Evolutionary conservation across 352 stramenopile genomes (phyloP).

Genomic region (Phytophthora megakarya): DNA sequence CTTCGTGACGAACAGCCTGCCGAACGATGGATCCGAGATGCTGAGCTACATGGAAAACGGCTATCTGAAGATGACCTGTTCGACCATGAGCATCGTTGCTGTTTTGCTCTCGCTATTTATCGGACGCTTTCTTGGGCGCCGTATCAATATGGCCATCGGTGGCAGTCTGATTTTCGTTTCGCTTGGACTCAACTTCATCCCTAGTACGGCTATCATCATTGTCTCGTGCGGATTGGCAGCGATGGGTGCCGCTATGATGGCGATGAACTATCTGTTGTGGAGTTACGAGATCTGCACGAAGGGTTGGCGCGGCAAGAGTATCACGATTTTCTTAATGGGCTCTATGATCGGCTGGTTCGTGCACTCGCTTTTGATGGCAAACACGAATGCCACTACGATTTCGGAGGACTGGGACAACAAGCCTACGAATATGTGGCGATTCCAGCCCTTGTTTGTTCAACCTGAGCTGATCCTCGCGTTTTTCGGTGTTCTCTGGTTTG

Average conservation of each 20-base stretch:
- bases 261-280: conserved; percentile 81
- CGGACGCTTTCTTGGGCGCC: conserved; percentile 63
- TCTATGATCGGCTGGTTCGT: conserved; percentile 72
- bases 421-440: conserved; percentile 62
- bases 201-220: conserved; percentile 58
- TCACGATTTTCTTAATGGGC: conserved; percentile 82
- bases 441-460: conserved; percentile 65
- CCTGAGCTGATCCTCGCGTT: conserved; percentile 66
- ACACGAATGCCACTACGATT: conserved; percentile 52
- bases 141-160: conserved; percentile 64
- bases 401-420: conserved; percentile 41
- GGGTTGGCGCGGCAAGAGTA: conserved; percentile 85
- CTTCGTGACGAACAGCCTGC: conserved; percentile 53
- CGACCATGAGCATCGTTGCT: conserved; percentile 53
- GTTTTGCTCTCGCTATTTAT: conserved; percentile 59
- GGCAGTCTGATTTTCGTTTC: conserved; percentile 53
- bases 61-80: conserved; percentile 62
- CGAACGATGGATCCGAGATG: conserved; percentile 44
- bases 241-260: conserved; percentile 64
- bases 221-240: conserved; percentile 56
- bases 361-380: conserved; percentile 62
- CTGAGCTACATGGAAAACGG: conserved; percentile 55
- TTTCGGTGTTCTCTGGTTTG: conserved; percentile 59
- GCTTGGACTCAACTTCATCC: conserved; percentile 64
- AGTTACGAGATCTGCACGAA: conserved; percentile 89